Conservation (phyloP, 1,284 basidiomycete genomes). For the Cutaneotrichosporon cavernicola region DNA sequence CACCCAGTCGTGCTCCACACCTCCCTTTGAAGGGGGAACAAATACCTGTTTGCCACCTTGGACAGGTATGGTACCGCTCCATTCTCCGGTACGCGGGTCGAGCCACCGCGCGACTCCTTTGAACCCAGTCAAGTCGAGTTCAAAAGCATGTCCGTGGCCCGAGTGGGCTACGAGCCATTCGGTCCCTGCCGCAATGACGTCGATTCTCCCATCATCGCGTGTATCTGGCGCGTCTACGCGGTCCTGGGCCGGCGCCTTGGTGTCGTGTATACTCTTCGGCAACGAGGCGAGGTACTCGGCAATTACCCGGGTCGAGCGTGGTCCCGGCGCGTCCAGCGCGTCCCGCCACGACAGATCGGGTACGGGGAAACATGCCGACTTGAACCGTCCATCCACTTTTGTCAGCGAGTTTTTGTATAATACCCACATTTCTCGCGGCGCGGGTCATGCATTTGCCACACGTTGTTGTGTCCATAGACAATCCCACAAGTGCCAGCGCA, state of each 20-base stretch:
- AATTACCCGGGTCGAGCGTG: conserved; percentile 18
- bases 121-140: conserved; percentile 16
- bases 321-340: conserved; percentile 17
- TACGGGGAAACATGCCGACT: neutral
- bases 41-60: neutral
- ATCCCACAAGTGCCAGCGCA: conserved; percentile 24
- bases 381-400: neutral
- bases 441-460: conserved; percentile 31
- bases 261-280: conserved; percentile 22
- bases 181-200: conserved; percentile 19
- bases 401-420: conserved; percentile 10
- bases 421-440: conserved; percentile 21
- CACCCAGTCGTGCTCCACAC: conserved; percentile 7
- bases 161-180: conserved; percentile 27
- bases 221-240: too few relatives aligned
- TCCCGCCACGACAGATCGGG: conserved; percentile 20
- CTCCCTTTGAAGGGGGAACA: neutral
- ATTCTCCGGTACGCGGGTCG: conserved; percentile 15
- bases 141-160: conserved; percentile 23
- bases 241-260: conserved; percentile 19
- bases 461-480: conserved; percentile 29
- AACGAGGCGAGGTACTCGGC: conserved; percentile 16
- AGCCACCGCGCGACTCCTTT: conserved; percentile 21
- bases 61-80: neutral
- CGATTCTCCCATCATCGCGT: too few relatives aligned